Base-by-base conservation (phyloP, 352 stramenopile species). In the Pythium biforme region DNA sequence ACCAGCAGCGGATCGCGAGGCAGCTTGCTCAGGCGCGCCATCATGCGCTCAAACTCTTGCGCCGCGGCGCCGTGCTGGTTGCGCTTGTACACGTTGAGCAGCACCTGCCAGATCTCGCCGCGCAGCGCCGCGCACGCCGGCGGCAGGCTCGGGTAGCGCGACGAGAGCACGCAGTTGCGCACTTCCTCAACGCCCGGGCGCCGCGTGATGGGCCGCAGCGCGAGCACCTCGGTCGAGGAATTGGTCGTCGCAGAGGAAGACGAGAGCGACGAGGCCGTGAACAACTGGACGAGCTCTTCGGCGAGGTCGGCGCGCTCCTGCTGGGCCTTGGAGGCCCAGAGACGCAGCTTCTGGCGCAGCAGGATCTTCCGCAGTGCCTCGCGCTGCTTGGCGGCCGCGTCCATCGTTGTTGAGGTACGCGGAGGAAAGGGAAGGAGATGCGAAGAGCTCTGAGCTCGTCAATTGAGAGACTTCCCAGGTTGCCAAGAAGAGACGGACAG, bases 21-120 rank as follows among this genome's bases (percentile, higher is more conserved):
- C 43, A 92, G 60, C 39, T 90, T 89, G 4, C 77, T 72, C 19
- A 92, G 68, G 11, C 84, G 68, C 47, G 74, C 57, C 26, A 89
- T 69, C 75, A 91, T 89, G 47, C 79, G 77, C 43, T 90, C 84
- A 39, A 93, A 89, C 55, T 93, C 84, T 37, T 87, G 75, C 7
- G 84, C 80, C 2, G 78, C 76, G 0, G 79, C 73, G 55, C 80
- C 79, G 59, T 91, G 83, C 53, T 90, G 81, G 62, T 89, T 88
- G 39, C 81, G 78, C 66, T 85, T 88, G 72, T 88, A 90, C 12
- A 93, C 84, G 59, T 90, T 86, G 19, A 93, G 69, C 19, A 93
- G 71, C 43, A 93, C 79, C 60, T 93, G 84, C 84, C 84, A 93
- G 62, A 93, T 87, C 64, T 90, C 81, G 15, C 75, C 78, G 19